Conservation (phyloP, 345 rosid species). For the Raphanus sativus region DNA sequence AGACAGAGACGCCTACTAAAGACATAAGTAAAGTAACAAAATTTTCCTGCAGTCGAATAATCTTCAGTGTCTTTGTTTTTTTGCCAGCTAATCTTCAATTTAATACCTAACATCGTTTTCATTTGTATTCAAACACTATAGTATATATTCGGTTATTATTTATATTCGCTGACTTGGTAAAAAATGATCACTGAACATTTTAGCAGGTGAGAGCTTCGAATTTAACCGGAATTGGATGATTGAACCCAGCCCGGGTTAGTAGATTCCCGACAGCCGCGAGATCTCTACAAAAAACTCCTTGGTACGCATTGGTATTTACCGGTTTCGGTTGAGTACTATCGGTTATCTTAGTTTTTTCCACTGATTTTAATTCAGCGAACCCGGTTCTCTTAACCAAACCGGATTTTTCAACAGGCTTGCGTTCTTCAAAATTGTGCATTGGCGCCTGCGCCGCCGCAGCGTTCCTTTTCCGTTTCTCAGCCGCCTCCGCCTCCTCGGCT, state of each 20-base stretch:
- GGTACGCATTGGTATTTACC: conserved; percentile 52
- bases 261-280: conserved; percentile 75
- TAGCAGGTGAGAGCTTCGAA: conserved; percentile 87
- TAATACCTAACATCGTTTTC: conserved; percentile 3
- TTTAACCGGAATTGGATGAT: conserved; percentile 73
- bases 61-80: background rate
- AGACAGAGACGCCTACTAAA: background rate
- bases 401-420: conserved; percentile 7
- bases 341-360: conserved; percentile 10
- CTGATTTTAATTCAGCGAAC: background rate
- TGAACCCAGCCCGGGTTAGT: conserved; percentile 71
- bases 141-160: background rate
- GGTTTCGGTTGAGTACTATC: conserved; percentile 8
- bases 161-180: background rate
- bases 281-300: conserved; percentile 92
- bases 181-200: conserved; percentile 12
- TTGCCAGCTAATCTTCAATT: background rate
- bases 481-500: conserved; percentile 71
- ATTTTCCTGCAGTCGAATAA: conserved; percentile 45
- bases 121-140: conserved; percentile 3
- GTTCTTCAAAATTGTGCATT: conserved; percentile 20
- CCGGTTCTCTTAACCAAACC: conserved; percentile 7
- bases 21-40: conserved; percentile 47
- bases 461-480: conserved; percentile 59
- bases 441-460: conserved; percentile 44